These are phyloP conservation scores for Cyclotella baltica DNA, from an alignment of 108 stramenopile species.

Conservation along the genomic window DNA sequence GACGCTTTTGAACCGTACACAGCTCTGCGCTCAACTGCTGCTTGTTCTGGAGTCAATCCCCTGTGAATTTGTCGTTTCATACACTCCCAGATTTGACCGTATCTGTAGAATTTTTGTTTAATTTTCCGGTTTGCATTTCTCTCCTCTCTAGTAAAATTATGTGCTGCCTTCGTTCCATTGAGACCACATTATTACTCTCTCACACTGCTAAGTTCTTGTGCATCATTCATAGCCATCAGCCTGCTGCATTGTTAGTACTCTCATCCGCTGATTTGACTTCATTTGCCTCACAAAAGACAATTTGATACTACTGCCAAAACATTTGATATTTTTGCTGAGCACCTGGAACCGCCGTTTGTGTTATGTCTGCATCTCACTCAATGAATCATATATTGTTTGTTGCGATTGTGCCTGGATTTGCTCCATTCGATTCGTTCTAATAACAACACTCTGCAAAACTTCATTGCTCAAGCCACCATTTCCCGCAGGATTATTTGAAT, in stretches of 20 bases:
- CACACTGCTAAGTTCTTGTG: neutral
- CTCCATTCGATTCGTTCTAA: neutral
- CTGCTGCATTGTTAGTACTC: neutral
- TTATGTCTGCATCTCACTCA: neutral
- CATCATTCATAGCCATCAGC: neutral
- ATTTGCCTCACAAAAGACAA: neutral
- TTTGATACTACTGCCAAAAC: neutral
- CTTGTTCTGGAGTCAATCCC: no score
- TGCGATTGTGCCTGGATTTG: neutral
- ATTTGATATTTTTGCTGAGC: slow-evolving; percentile 1
- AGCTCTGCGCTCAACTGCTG: no score
- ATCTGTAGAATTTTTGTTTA: neutral
- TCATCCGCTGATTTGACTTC: neutral
- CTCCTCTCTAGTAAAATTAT: neutral
- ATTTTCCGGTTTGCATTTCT: neutral
- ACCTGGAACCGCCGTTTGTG: neutral
- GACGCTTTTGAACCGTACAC: no score
- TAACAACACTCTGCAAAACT: neutral
- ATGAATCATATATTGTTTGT: neutral
- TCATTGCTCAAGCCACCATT: neutral
- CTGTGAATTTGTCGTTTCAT: neutral
- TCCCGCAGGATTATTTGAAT: neutral
- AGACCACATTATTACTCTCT: neutral
- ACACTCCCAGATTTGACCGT: neutral
- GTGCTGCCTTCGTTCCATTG: neutral